Percentiles rank a stretch among this genome's conserved stretches.
These are phyloP conservation scores for Cordyceps fumosorosea DNA, from an alignment of 2,329 filamentous ascomycete genomes.

Conservation along the genomic window DNA sequence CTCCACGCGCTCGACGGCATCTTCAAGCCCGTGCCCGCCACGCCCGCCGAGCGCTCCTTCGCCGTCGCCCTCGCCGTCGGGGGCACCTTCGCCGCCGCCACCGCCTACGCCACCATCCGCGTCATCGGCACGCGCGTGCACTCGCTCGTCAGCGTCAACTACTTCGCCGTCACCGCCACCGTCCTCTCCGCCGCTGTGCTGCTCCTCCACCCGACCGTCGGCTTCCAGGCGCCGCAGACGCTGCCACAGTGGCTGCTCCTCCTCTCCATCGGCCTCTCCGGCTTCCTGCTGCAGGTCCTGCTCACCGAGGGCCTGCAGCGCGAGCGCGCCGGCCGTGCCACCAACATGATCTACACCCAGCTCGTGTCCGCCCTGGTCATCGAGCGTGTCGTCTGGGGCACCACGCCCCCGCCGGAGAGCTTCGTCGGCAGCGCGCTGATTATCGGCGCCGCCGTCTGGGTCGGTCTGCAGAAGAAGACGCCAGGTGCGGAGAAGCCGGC, in stretches of 20 bases:
- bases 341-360: slow-evolving; percentile 28
- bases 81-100: slow-evolving; percentile 62
- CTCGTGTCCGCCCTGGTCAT: slow-evolving; percentile 31
- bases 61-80: slow-evolving; percentile 61
- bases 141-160: slow-evolving; percentile 70
- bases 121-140: slow-evolving; percentile 70
- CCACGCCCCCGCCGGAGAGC: slow-evolving; percentile 31
- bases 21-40: slow-evolving; percentile 29
- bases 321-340: slow-evolving; percentile 45
- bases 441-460: slow-evolving; percentile 35
- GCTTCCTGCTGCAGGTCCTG: slow-evolving; percentile 73
- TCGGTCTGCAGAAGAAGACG: slow-evolving; percentile 34
- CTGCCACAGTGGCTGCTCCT: slow-evolving; percentile 39
- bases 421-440: slow-evolving; percentile 34
- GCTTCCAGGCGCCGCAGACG: slow-evolving; percentile 29
- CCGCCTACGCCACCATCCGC: slow-evolving; percentile 65
- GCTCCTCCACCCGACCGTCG: slow-evolving; percentile 34
- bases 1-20: slow-evolving; percentile 18
- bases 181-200: slow-evolving; percentile 58
- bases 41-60: slow-evolving; percentile 53
- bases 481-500: slow-evolving; percentile 17
- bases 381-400: slow-evolving; percentile 37
- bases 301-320: slow-evolving; percentile 66
- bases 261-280: slow-evolving; percentile 58
- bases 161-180: slow-evolving; percentile 63